A percentile compares a stretch with the other conserved stretches of the same genome.
phyloP scores from a whole-genome alignment of 202 grass and related monocot species.

The Hordeum pubiflorum region DNA sequence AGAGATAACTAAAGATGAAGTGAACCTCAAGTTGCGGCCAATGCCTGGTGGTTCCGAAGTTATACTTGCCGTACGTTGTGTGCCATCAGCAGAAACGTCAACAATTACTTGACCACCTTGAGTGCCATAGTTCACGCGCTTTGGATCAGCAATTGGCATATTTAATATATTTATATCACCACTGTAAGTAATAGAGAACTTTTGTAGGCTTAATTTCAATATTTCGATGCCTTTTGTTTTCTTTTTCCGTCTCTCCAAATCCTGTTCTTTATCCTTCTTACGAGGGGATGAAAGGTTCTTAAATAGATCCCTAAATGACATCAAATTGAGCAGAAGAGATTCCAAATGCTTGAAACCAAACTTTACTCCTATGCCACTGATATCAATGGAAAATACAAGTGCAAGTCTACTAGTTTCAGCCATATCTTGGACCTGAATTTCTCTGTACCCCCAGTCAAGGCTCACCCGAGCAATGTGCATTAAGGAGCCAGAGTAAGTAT shows the following conservation, averaged over 20 bases:
- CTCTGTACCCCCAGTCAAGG: conserved; percentile 85
- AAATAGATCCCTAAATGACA: conserved; percentile 69
- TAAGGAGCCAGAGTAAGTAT: conserved; percentile 68
- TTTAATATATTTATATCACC: conserved; percentile 67
- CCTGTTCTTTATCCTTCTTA: conserved; percentile 46
- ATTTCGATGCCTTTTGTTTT: conserved; percentile 61
- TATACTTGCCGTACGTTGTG: conserved; percentile 73
- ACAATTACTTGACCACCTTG: conserved; percentile 82
- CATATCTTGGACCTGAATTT: conserved; percentile 56
- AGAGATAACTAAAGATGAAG: conserved; percentile 64
- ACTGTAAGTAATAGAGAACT: conserved; percentile 64
- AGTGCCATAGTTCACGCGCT: conserved; percentile 93
- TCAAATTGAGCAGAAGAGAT: conserved; percentile 55
- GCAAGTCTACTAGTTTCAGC: conserved; percentile 47
- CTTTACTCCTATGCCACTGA: conserved; percentile 60
- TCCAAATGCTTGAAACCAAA: conserved; percentile 92
- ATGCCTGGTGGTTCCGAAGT: conserved; percentile 35
- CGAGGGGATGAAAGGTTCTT: conserved; percentile 47
- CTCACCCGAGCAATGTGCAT: conserved; percentile 75
- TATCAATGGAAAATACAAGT: conserved; percentile 74
- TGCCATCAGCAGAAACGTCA: conserved; percentile 83
- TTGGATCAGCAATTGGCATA: conserved; percentile 83
- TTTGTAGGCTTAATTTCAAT: conserved; percentile 74
- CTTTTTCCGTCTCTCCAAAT: conserved; percentile 45
- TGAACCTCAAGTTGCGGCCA: conserved; percentile 59